phyloP scores from a whole-genome alignment of 1,139 yeast genomes.

The Taiozyma sp. region DNA sequence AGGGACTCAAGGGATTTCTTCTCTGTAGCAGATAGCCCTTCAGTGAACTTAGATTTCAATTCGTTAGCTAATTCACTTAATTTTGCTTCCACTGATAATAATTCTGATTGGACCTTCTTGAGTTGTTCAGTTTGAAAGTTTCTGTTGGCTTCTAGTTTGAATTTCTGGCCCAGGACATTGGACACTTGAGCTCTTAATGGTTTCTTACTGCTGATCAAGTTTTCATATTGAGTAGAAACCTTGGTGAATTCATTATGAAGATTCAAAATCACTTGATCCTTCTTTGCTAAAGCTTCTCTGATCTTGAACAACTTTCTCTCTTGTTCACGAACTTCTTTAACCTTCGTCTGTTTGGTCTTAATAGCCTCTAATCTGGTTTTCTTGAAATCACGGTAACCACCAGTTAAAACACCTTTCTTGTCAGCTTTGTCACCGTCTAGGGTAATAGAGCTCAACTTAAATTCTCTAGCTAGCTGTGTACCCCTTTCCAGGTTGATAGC shows the following conservation, averaged over 20 bases:
- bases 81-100: conserved; percentile 26
- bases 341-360: conserved; percentile 47
- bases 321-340: conserved; percentile 38
- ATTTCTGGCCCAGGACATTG: conserved; percentile 35
- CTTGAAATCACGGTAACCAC: conserved; percentile 78
- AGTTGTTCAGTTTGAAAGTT: conserved; percentile 27
- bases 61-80: conserved; percentile 44
- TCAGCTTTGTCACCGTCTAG: conserved; percentile 90
- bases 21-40: conserved; percentile 45
- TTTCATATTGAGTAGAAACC: conserved; percentile 37
- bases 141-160: conserved; percentile 39
- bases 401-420: conserved; percentile 76
- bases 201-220: conserved; percentile 36
- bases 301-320: conserved; percentile 33
- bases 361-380: conserved; percentile 68
- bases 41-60: conserved; percentile 46
- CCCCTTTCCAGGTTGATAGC: conserved; percentile 69
- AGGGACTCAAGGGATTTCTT: conserved; percentile 35
- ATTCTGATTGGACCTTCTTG: conserved; percentile 22
- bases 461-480: conserved; percentile 56
- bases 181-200: conserved; percentile 39
- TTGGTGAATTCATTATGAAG: conserved; percentile 44
- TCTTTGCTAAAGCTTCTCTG: conserved; percentile 30
- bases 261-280: conserved; percentile 40
- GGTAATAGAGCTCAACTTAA: conserved; percentile 72